Evolutionary conservation across 2,329 filamentous ascomycete species (phyloP).

Genomic region (Talaromyces amestolkiae): DNA sequence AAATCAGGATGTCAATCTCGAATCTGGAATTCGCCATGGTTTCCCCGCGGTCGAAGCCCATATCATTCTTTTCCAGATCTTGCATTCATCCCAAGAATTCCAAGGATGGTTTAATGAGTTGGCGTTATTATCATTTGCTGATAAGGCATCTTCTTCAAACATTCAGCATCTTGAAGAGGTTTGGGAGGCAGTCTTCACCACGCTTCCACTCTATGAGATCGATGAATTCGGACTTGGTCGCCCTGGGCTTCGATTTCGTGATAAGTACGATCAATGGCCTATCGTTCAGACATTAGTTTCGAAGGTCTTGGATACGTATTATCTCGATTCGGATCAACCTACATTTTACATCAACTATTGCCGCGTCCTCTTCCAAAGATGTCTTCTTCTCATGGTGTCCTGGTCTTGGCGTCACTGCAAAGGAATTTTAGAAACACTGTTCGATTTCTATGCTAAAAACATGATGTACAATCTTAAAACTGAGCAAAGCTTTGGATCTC

Average conservation of each 20-base stretch:
- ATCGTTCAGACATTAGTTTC: slow-evolving; percentile 47
- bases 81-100: slow-evolving; percentile 33
- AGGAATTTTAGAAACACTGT: slow-evolving; percentile 51
- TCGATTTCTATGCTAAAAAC: slow-evolving; percentile 60
- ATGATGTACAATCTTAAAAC: slow-evolving; percentile 51
- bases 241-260: slow-evolving; percentile 41
- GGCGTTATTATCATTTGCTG: slow-evolving; percentile 38
- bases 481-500: slow-evolving; percentile 54
- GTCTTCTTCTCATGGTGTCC: slow-evolving; percentile 51
- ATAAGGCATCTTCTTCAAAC: slow-evolving; percentile 35
- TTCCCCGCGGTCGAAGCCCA: slow-evolving; percentile 47
- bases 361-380: slow-evolving; percentile 52
- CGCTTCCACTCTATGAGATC: slow-evolving; percentile 55
- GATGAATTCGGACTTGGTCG: slow-evolving; percentile 50
- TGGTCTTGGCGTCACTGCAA: slow-evolving; percentile 62
- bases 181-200: slow-evolving; percentile 50
- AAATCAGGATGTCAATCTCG: slow-evolving; percentile 43
- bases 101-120: slow-evolving; percentile 45
- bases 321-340: slow-evolving; percentile 38
- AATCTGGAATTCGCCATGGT: slow-evolving; percentile 49
- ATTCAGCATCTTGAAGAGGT: slow-evolving; percentile 34
- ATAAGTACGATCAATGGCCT: slow-evolving; percentile 50
- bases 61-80: slow-evolving; percentile 47
- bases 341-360: slow-evolving; percentile 56
- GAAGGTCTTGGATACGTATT: slow-evolving; percentile 49